These are phyloP conservation scores for Pyrenophora tritici-repentis DNA, from an alignment of 2,329 filamentous ascomycete species.

Conservation along the genomic window DNA sequence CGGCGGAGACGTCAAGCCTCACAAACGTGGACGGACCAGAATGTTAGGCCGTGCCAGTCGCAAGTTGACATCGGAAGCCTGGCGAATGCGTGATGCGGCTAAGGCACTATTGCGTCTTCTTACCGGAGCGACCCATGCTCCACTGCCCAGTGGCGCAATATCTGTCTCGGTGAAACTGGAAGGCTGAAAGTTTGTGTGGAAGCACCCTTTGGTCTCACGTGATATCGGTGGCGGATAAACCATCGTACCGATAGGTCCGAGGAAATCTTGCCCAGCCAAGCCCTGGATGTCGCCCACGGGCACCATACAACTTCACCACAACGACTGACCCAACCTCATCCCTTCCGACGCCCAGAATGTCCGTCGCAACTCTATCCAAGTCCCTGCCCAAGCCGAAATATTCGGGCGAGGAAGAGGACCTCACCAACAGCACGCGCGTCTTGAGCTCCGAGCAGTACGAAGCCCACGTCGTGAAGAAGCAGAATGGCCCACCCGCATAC, in stretches of 20 bases:
- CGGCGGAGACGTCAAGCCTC: no score
- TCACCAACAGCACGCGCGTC: slow-evolving; percentile 80
- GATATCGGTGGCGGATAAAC: slow-evolving; percentile 15
- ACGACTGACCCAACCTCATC: neutral
- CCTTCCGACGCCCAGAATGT: slow-evolving; percentile 31
- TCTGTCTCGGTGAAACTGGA: neutral
- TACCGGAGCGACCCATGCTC: neutral
- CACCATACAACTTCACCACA: neutral
- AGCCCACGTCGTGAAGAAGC: slow-evolving; percentile 74
- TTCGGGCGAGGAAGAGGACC: slow-evolving; percentile 84
- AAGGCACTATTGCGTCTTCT: neutral
- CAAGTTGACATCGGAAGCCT: neutral
- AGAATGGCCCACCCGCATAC: slow-evolving; percentile 83
- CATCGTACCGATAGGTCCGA: slow-evolving; percentile 3
- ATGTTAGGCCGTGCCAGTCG: neutral
- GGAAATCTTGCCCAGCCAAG: slow-evolving; percentile 14
- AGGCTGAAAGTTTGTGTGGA: neutral
- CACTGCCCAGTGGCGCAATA: neutral
- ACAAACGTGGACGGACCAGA: no score
- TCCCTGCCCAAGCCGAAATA: slow-evolving; percentile 90
- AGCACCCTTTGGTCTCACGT: slow-evolving; percentile 5
- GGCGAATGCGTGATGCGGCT: neutral
- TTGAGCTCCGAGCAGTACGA: slow-evolving; percentile 79
- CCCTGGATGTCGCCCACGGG: neutral
- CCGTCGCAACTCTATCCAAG: slow-evolving; percentile 69